phyloP scores from a whole-genome alignment of 1,139 yeast species.

The Geotrichum cucujoidarum region DNA sequence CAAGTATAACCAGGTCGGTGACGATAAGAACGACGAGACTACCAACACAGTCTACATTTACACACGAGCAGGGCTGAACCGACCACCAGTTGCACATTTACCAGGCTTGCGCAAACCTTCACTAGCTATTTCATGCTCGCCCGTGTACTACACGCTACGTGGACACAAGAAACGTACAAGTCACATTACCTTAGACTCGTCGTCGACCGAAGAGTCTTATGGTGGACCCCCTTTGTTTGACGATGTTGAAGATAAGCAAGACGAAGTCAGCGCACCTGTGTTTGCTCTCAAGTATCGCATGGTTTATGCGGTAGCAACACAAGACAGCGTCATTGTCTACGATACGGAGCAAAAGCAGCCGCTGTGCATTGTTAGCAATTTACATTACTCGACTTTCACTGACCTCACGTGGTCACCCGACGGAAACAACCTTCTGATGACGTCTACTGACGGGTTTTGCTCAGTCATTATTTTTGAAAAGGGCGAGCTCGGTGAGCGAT shows the following conservation, averaged over 20 bases:
- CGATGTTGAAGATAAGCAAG: constrained; percentile 11
- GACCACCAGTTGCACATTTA: constrained; percentile 67
- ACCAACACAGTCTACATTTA: constrained; percentile 72
- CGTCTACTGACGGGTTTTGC: constrained; percentile 95
- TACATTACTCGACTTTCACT: constrained; percentile 85
- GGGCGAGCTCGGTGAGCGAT: constrained; percentile 49
- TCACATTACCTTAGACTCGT: constrained; percentile 8
- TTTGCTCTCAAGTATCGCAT: constrained; percentile 67
- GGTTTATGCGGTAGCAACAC: constrained; percentile 90
- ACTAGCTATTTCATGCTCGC: constrained; percentile 72
- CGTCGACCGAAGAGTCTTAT: constrained; percentile 6
- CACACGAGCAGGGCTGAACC: constrained; percentile 61
- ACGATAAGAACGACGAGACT: constrained; percentile 35
- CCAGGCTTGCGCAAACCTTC: constrained; percentile 84
- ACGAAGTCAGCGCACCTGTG: constrained; percentile 29
- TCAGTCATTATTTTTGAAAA: constrained; percentile 55
- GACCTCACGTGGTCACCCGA: constrained; percentile 80
- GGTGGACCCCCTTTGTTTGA: constrained; percentile 10
- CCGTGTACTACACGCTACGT: constrained; percentile 50
- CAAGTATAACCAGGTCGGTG: constrained; percentile 32
- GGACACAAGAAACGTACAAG: constrained; percentile 18
- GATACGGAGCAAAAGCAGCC: constrained; percentile 70
- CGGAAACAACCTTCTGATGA: constrained; percentile 64
- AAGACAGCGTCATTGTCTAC: constrained; percentile 76
- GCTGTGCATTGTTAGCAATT: constrained; percentile 65